Conservation (phyloP, 2,329 filamentous ascomycete genomes). For the Phialocephala subalpina region DNA sequence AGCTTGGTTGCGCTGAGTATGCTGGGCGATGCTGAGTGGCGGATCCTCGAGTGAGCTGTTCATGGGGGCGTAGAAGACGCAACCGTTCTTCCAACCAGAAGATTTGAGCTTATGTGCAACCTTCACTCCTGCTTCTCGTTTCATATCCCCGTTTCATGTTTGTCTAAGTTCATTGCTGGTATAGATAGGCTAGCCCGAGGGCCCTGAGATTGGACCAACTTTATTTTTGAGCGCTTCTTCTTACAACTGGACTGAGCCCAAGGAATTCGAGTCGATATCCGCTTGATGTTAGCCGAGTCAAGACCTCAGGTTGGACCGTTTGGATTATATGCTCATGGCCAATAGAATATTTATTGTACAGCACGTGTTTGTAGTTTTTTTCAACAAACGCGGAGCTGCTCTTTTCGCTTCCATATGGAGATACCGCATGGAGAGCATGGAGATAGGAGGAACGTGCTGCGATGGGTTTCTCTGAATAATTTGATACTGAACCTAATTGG, state of each 20-base stretch:
- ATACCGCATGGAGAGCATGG: background rate
- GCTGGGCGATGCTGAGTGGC: background rate
- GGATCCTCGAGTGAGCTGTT: background rate
- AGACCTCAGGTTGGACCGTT: background rate
- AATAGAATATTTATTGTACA: background rate
- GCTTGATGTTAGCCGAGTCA: too few relatives aligned
- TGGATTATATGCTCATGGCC: background rate
- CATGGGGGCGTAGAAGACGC: slow-evolving; percentile 1
- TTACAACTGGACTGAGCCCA: background rate
- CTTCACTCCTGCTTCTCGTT: background rate
- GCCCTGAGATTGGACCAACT: background rate
- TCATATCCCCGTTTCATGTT: slow-evolving; percentile 3
- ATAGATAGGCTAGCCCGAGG: background rate
- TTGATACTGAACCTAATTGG: background rate
- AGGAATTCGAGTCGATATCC: background rate
- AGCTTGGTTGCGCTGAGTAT: background rate
- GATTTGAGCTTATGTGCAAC: background rate
- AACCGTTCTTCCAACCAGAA: background rate
- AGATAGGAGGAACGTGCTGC: background rate
- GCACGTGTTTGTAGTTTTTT: background rate
- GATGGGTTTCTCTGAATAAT: background rate
- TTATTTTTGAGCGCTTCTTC: background rate
- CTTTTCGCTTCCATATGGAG: background rate
- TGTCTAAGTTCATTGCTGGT: background rate
- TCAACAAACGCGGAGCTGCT: background rate